These are phyloP conservation scores for Fusarium verticillioides DNA, from an alignment of 2,329 filamentous ascomycete species.

Conservation along the genomic window DNA sequence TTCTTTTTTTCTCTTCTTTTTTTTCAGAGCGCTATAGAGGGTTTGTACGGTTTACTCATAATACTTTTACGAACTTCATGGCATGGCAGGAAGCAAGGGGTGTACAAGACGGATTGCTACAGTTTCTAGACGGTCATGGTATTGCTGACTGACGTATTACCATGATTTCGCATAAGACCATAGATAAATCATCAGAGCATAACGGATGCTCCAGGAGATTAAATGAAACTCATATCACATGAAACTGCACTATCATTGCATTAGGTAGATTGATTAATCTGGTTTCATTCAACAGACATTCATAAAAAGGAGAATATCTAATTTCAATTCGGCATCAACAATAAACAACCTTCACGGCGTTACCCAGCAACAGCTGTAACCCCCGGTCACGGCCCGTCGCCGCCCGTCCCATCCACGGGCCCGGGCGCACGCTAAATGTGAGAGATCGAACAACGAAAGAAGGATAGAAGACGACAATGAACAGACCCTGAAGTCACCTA, in stretches of 20 bases:
- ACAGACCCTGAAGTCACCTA: slow-evolving; percentile 16
- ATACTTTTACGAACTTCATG: slow-evolving; percentile 24
- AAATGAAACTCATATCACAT: slow-evolving; percentile 1
- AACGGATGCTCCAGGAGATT: neutral
- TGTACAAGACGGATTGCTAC: slow-evolving; percentile 22
- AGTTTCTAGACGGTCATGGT: slow-evolving; percentile 21
- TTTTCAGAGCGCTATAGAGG: neutral
- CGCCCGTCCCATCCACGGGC: slow-evolving; percentile 16
- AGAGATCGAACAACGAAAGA: slow-evolving; percentile 16
- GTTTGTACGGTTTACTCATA: slow-evolving; percentile 11
- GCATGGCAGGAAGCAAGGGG: slow-evolving; percentile 16
- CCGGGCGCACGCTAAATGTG: slow-evolving; percentile 19
- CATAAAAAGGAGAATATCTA: neutral
- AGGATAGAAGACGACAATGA: neutral
- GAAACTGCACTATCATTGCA: slow-evolving; percentile 6
- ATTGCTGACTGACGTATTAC: neutral
- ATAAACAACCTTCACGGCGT: slow-evolving; percentile 14
- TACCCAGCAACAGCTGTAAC: slow-evolving; percentile 12
- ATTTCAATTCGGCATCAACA: slow-evolving; percentile 22
- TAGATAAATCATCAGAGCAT: slow-evolving; percentile 11
- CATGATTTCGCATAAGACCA: slow-evolving; percentile 1
- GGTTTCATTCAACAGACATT: neutral
- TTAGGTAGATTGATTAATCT: neutral
- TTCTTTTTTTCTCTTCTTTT: neutral
- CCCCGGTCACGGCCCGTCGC: slow-evolving; percentile 26